Evolutionary conservation across 208 protist genomes (phyloP), one percentile per base, ranked within the genome.

Genomic region (Trypanosoma mega): DNA sequence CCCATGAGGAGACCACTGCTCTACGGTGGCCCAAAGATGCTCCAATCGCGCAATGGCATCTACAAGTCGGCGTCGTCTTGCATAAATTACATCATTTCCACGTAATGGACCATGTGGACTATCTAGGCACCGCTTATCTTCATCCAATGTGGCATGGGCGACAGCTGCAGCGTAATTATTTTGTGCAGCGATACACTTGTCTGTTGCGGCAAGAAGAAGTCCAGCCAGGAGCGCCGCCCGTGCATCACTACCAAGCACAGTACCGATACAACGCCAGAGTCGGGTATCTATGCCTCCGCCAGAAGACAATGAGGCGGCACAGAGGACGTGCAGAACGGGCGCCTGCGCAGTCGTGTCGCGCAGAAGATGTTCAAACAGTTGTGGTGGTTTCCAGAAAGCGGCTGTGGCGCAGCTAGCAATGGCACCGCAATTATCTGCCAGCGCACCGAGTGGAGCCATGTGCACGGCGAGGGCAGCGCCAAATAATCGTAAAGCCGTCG

Each of bases 151-250:
- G 3, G 26, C 16, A 33, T 68, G 68, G 11, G 61, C 36, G 20
- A 82, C 23, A 27, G 80, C 77, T 4, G 78, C 59, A 4, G 79
- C 65, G 64, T 87, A 90, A 63, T 88, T 90, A 46, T 87, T 76
- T 39, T 80, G 70, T 12, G 81, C 80, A 2, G 78, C 74, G n/a
- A 92, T 63, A 0, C 84, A 46, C 2, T 61, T 18, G 53, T 86
- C 78, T 16, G 82, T 92, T 50, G 74, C 60, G 48, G 76, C 72
- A 36, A 82, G 75, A 12, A 91, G 53, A 12, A 78, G 23, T 0
- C 65, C 56, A 7, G 49, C 56, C 6, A 72, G 29, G 30, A 72
- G 37, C 30, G 63, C 12, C 9, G 29, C 36, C 8, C 31, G 56
- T 36, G 54, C 44, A 3, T 72, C 57, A 18, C 31, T 36, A 29